Base-by-base conservation (phyloP, 2,329 filamentous ascomycete genomes). In the Remersonia thermophila region DNA sequence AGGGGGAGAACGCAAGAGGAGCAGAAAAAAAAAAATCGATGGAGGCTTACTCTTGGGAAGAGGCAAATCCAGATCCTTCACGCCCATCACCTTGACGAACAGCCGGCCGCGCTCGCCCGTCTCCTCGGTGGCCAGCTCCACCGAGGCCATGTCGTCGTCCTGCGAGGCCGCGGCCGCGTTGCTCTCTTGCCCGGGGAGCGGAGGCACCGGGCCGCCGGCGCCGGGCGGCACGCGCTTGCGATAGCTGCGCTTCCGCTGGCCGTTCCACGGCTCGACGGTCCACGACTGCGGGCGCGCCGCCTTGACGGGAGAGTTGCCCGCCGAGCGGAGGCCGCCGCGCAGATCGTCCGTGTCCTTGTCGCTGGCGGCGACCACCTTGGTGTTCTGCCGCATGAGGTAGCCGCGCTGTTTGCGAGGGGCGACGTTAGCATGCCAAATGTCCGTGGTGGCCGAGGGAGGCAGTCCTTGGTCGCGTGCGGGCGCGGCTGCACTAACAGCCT, bases 371-470 rank as follows among this genome's bases (percentile, higher is more conserved):
- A 98, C 85, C 36, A 98, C 73, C 59, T 96, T 96, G 3, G 89
- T 96, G 61, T 96, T 98, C 52, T 98, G 89, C 52, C 91, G 79
- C 89, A 96, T 98, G 31, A 96, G 70, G 55, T 98, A 98, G 38
- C 91, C 91, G 66, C 93, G 87, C 87, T 95, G 82, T 76, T 69
- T 69, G 48, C 60, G 66, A 50, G 62, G 52, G 53, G 58, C 69
- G 52, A 65, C 54, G 70, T 85, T 77, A 84, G 80, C 36, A 9
- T 23, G 5, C 5, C 5, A 23, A 34, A 46, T 38, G 37, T 43
- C 32, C 36, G 43, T 42, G 41, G 45, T 43, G 18, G 33, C 33
- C 33, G 39, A 27, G 23, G 28, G 29, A 32, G 33, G 31, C 17
- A 44, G 36, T 6, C 39, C 34, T 41, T 44, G 44, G 36, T n/a